Evolutionary conservation across 129 eudicot genomes (phyloP).

Genomic region (Tagetes erecta): DNA sequence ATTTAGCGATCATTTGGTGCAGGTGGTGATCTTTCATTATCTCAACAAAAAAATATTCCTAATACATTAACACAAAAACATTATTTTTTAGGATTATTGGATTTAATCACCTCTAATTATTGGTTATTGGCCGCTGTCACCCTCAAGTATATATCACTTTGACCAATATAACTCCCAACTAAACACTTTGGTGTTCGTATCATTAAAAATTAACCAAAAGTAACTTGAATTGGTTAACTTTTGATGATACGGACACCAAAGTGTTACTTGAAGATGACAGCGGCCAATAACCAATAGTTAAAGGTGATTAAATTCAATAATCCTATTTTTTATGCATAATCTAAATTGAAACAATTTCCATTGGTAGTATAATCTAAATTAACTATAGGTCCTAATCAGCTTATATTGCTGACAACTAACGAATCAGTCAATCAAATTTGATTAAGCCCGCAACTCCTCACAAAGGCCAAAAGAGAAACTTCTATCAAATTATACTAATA

Average conservation of each 20-base stretch:
- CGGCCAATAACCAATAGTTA: too few relatives aligned
- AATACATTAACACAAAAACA: neutral
- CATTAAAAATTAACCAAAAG: too few relatives aligned
- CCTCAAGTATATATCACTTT: too few relatives aligned
- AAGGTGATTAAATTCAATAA: too few relatives aligned
- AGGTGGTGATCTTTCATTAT: conserved; percentile 3
- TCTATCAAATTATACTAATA: neutral
- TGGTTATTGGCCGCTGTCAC: too few relatives aligned
- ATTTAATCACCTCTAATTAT: too few relatives aligned
- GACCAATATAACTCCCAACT: too few relatives aligned
- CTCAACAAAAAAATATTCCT: neutral
- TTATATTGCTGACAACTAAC: neutral
- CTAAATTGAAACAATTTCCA: neutral
- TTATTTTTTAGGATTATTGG: neutral
- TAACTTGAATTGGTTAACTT: too few relatives aligned
- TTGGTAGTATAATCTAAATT: neutral
- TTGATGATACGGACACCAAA: too few relatives aligned
- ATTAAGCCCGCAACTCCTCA: neutral
- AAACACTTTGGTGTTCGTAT: too few relatives aligned
- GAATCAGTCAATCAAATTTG: conserved; percentile 16
- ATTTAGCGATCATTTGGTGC: conserved; percentile 4
- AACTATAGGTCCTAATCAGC: neutral
- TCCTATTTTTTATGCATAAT: neutral
- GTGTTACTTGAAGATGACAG: too few relatives aligned
- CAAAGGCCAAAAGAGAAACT: conserved; percentile 6